Conservation (phyloP, 2,329 filamentous ascomycete genomes). For the Sclerotinia spermophila region DNA sequence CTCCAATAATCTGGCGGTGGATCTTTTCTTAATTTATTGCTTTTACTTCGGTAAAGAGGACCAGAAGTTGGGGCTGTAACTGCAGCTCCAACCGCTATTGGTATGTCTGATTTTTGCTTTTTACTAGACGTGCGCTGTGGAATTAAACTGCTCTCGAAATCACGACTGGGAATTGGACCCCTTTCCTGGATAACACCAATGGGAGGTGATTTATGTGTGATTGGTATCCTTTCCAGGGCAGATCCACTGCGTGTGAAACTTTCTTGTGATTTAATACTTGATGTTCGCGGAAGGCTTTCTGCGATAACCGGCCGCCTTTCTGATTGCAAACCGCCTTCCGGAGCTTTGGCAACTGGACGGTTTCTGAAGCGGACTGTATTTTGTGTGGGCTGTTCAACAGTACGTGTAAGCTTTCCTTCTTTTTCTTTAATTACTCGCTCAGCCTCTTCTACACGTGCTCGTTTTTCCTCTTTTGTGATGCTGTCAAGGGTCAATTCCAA, state of each 20-base stretch:
- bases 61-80: constrained; percentile 26
- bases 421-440: constrained; percentile 61
- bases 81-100: constrained; percentile 23
- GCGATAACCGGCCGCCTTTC: constrained; percentile 31
- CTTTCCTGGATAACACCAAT: constrained; percentile 15
- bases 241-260: constrained; percentile 37
- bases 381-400: constrained; percentile 29
- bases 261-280: constrained; percentile 38
- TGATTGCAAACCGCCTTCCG: constrained; percentile 24
- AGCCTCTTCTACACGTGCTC: constrained; percentile 77
- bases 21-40: constrained; percentile 57
- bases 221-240: constrained; percentile 32
- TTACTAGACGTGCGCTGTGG: constrained; percentile 55
- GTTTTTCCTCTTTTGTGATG: constrained; percentile 94
- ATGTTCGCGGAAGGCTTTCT: constrained; percentile 36
- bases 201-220: constrained; percentile 18
- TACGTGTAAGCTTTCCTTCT: constrained; percentile 44
- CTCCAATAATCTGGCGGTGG: constrained; percentile 52
- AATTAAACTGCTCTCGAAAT: not conserved
- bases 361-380: constrained; percentile 37
- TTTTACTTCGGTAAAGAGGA: constrained; percentile 47
- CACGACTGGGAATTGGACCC: constrained; percentile 12
- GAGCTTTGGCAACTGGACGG: constrained; percentile 31
- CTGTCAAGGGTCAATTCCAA: constrained; percentile 86
- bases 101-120: constrained; percentile 52